These are phyloP conservation scores for Pichia sp. DNA, from an alignment of 1,139 yeast genomes.

Conservation along the genomic window DNA sequence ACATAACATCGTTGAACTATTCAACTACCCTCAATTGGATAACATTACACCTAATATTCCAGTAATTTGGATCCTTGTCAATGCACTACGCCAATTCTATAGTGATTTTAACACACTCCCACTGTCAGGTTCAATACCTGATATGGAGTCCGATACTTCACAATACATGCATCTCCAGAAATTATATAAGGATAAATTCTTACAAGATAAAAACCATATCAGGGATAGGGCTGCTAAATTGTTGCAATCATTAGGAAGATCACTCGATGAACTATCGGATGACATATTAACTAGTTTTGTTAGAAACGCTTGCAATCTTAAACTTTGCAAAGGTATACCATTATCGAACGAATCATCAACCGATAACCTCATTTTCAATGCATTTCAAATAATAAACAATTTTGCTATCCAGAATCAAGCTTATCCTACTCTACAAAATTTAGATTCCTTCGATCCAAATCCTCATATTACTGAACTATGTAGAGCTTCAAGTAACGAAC, in stretches of 20 bases:
- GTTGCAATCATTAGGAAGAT: slow-evolving; percentile 22
- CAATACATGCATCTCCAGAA: slow-evolving; percentile 52
- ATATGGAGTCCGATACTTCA: slow-evolving; percentile 76
- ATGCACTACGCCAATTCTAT: slow-evolving; percentile 50
- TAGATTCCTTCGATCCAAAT: no score
- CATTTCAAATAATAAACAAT: no score
- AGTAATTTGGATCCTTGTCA: slow-evolving; percentile 56
- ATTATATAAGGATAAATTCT: slow-evolving; percentile 53
- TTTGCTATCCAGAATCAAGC: no score
- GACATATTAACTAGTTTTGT: slow-evolving; percentile 47
- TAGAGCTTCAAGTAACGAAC: slow-evolving; percentile 35
- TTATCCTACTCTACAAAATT: no score
- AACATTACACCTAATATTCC: neutral
- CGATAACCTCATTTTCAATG: no score
- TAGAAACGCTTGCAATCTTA: no score
- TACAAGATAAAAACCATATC: slow-evolving; percentile 40
- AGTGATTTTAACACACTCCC: slow-evolving; percentile 44
- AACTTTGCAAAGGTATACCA: no score
- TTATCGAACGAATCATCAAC: no score
- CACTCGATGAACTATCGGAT: slow-evolving; percentile 28
- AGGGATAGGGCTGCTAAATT: slow-evolving; percentile 28
- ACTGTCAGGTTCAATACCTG: slow-evolving; percentile 70
- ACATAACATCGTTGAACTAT: slow-evolving; percentile 27
- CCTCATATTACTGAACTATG: slow-evolving; percentile 26
- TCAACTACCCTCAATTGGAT: slow-evolving; percentile 22